Percentiles rank a stretch among this genome's conserved stretches.
phyloP scores from a whole-genome alignment of 306 rosid species.

The Heteromeles arbutifolia region DNA sequence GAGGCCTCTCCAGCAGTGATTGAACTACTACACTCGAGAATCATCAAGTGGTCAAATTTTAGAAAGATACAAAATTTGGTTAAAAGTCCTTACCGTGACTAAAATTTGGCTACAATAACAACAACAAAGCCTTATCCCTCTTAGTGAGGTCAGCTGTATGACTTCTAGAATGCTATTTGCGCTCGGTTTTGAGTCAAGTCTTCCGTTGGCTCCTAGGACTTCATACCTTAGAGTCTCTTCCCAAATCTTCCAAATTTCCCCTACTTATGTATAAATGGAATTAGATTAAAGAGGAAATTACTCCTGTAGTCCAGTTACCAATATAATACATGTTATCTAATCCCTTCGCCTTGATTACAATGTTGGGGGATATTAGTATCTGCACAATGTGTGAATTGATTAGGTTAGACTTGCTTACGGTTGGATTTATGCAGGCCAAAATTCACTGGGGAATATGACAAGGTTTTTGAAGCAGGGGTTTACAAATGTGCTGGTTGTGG shows the following conservation, averaged over 20 bases:
- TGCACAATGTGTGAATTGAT: neutral
- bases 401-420: neutral
- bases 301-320: neutral
- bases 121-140: too few species aligned
- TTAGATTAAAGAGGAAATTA: neutral
- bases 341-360: neutral
- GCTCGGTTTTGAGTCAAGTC: too few species aligned
- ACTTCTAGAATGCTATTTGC: too few species aligned
- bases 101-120: too few species aligned
- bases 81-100: too few species aligned
- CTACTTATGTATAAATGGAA: neutral
- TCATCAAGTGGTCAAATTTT: too few species aligned
- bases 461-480: slow-evolving; percentile 65
- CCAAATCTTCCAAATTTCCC: neutral
- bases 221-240: too few species aligned
- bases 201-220: too few species aligned
- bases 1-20: too few species aligned
- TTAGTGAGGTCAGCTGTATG: too few species aligned
- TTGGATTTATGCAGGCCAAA: slow-evolving; percentile 37
- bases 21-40: too few species aligned
- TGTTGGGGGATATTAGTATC: neutral
- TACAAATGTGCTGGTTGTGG: slow-evolving; percentile 78
- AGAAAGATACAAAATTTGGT: too few species aligned
- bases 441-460: slow-evolving; percentile 80
- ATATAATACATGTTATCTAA: neutral